These are phyloP conservation scores for Zancudomyces culisetae DNA, from an alignment of 371 early-diverging fungal species.

Conservation along the genomic window DNA sequence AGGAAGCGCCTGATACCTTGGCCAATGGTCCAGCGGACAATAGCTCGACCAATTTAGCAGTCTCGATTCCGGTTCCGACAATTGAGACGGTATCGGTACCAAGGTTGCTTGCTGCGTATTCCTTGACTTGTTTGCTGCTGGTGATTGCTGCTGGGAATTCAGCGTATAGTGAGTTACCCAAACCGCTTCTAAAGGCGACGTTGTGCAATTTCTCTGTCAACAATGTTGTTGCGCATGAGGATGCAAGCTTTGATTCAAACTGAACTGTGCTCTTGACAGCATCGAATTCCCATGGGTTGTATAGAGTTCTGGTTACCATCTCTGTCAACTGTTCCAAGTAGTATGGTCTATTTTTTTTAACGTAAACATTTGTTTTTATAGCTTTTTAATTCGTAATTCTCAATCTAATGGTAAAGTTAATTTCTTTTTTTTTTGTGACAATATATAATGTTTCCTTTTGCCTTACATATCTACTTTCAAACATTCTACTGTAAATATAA, in stretches of 20 bases:
- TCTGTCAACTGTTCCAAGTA: slow-evolving; percentile 68
- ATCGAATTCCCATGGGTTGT: slow-evolving; percentile 67
- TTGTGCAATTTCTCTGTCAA: slow-evolving; percentile 68
- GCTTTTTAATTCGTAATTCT: slow-evolving; percentile 64
- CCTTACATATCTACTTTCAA: slow-evolving; percentile 76
- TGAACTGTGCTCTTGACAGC: slow-evolving; percentile 45
- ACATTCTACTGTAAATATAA: slow-evolving; percentile 73
- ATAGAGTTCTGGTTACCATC: slow-evolving; percentile 57
- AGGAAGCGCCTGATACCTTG: slow-evolving; percentile 34
- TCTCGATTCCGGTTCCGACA: slow-evolving; percentile 68
- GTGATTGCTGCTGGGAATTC: slow-evolving; percentile 32
- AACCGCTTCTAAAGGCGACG: slow-evolving; percentile 82
- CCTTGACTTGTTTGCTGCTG: slow-evolving; percentile 40
- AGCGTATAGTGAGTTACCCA: slow-evolving; percentile 87
- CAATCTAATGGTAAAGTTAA: slow-evolving; percentile 31
- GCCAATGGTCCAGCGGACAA: slow-evolving; percentile 17
- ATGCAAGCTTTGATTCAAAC: slow-evolving; percentile 47
- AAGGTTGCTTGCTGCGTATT: slow-evolving; percentile 51
- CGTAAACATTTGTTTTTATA: slow-evolving; percentile 68
- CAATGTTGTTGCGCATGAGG: slow-evolving; percentile 38
- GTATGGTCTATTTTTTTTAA: slow-evolving; percentile 73
- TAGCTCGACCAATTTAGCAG: slow-evolving; percentile 33
- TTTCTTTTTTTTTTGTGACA: not conserved
- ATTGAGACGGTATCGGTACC: slow-evolving; percentile 54
- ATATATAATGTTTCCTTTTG: not conserved